Conservation (phyloP, 108 stramenopile genomes). For the Aureococcus anophagefferens region DNA sequence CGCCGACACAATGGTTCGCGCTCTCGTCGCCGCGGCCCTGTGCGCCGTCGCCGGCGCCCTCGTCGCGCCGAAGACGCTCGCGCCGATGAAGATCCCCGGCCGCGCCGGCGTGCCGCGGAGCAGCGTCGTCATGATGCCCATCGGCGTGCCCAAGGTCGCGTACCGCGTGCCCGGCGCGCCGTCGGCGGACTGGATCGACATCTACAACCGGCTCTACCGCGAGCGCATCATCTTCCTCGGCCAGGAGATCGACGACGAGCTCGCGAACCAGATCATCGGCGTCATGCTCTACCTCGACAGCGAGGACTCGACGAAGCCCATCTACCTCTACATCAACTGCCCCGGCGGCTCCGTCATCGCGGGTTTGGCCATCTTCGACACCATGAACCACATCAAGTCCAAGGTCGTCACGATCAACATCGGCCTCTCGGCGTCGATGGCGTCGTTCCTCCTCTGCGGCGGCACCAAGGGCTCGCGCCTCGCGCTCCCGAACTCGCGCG, state of each 20-base stretch:
- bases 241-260: constrained; percentile 93
- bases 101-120: no score
- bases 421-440: constrained; percentile 94
- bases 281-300: constrained; percentile 86
- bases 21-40: no score
- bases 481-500: constrained; percentile 85
- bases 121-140: constrained; percentile 90
- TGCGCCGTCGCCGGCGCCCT: no score
- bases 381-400: constrained; percentile 90
- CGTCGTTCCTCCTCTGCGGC: constrained; percentile 87
- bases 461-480: constrained; percentile 81
- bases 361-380: constrained; percentile 92
- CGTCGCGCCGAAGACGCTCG: no score
- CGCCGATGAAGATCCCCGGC: no score
- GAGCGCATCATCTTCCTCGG: constrained; percentile 97
- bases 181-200: constrained; percentile 80
- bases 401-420: constrained; percentile 94
- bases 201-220: constrained; percentile 94
- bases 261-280: constrained; percentile 94
- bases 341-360: constrained; percentile 94
- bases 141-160: constrained; percentile 80
- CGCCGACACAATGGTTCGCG: no score
- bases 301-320: constrained; percentile 87
- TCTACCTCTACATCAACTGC: constrained; percentile 97
- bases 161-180: constrained; percentile 79